phyloP scores from a whole-genome alignment of 2,329 filamentous ascomycete genomes.

The Monilinia fructigena region DNA sequence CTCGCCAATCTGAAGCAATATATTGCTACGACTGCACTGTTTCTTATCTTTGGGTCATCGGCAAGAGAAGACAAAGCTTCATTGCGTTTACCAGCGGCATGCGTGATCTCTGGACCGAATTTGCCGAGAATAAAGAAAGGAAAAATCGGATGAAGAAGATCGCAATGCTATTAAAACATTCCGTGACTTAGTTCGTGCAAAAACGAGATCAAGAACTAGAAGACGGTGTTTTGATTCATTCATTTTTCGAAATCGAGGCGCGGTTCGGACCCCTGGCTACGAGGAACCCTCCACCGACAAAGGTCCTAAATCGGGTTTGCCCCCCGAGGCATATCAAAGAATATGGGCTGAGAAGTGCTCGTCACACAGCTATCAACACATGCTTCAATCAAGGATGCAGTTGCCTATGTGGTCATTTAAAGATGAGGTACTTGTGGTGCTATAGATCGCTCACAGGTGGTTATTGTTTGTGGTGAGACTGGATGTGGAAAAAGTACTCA shows the following conservation, averaged over 20 bases:
- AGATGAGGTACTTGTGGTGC: constrained; percentile 69
- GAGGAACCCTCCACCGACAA: constrained; percentile 47
- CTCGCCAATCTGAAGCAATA: constrained; percentile 82
- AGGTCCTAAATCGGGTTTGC: constrained; percentile 34
- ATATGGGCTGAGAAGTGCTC: constrained; percentile 72
- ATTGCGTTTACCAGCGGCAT: constrained; percentile 72
- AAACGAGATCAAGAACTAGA: constrained; percentile 68
- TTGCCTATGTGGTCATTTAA: constrained; percentile 89
- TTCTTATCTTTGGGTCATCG: constrained; percentile 74
- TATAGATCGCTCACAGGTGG: constrained; percentile 77
- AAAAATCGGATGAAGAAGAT: constrained; percentile 67
- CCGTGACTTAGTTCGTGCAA: constrained; percentile 66
- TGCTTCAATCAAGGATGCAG: constrained; percentile 63
- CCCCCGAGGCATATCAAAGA: constrained; percentile 48
- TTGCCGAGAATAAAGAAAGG: constrained; percentile 70
- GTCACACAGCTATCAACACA: constrained; percentile 42
- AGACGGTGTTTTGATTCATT: constrained; percentile 72
- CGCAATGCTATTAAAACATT: constrained; percentile 66
- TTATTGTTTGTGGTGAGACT: constrained; percentile 95
- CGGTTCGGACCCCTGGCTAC: constrained; percentile 48
- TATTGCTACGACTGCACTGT: constrained; percentile 77
- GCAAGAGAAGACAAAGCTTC: constrained; percentile 83
- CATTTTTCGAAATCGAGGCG: constrained; percentile 64
- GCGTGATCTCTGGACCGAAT: constrained; percentile 83
- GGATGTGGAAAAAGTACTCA: constrained; percentile 98